phyloP scores from a whole-genome alignment of 106 monocot genomes.

The Gastrodia elata region DNA sequence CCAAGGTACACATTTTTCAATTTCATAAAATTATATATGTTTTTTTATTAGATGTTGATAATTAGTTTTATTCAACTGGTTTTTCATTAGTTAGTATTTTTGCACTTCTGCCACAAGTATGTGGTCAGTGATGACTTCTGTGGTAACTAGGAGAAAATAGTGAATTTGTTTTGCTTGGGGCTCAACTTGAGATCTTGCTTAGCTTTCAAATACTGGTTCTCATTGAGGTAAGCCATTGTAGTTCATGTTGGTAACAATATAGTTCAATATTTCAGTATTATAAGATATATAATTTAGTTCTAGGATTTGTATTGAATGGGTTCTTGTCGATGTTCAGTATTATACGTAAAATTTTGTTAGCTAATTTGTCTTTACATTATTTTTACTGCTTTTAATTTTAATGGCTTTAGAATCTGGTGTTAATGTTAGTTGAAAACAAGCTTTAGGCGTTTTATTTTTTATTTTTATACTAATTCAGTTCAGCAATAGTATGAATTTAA shows the following conservation, averaged over 20 bases:
- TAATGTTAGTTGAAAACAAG: background rate
- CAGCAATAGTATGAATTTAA: background rate
- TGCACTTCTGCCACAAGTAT: background rate
- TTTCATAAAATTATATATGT: background rate
- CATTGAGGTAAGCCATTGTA: background rate
- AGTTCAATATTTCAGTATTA: background rate
- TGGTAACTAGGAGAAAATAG: background rate
- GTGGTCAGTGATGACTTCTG: background rate
- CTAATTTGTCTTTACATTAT: background rate
- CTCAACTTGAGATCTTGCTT: background rate
- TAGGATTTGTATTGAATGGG: background rate
- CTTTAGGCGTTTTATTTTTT: background rate
- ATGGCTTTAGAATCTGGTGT: background rate
- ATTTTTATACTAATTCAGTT: background rate
- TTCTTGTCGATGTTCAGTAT: background rate
- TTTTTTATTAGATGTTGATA: background rate
- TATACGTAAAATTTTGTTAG: background rate
- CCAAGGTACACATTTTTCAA: slow-evolving; percentile 34
- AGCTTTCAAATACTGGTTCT: background rate
- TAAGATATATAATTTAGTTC: background rate
- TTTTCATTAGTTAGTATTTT: background rate
- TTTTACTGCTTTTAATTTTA: background rate
- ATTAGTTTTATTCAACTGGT: background rate
- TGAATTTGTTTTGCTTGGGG: background rate
- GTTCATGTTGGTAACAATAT: background rate